Evolutionary conservation across 768 basidiomycete species (phyloP).

Genomic region (Ramaria rubella): DNA sequence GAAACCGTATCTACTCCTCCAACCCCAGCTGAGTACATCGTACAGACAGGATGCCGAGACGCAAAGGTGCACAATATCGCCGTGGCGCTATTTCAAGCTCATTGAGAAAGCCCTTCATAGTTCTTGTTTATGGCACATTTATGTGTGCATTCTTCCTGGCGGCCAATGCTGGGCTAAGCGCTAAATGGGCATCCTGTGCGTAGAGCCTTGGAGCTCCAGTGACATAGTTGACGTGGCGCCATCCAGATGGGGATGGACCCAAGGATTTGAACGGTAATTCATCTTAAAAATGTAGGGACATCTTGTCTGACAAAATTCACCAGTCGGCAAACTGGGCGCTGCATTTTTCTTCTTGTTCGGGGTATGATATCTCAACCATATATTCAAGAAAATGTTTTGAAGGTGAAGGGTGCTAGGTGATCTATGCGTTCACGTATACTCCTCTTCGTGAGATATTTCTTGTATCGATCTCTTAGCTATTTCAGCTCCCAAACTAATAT

Average conservation of each 20-base stretch:
- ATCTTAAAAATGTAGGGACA: no score
- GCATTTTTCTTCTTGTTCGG: constrained; percentile 27
- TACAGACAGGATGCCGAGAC: constrained; percentile 23
- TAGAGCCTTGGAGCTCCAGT: no score
- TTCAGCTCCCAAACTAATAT: no score
- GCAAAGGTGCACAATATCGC: constrained; percentile 13
- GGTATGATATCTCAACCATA: not conserved
- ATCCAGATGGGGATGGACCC: constrained; percentile 4
- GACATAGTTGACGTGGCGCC: no score
- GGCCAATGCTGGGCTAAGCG: constrained; percentile 18
- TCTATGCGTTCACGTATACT: not conserved
- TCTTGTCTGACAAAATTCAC: no score
- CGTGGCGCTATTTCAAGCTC: no score
- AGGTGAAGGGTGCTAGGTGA: not conserved
- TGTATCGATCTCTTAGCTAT: not conserved
- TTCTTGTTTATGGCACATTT: constrained; percentile 27
- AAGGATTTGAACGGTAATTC: constrained; percentile 17
- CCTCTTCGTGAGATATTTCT: not conserved
- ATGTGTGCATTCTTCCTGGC: constrained; percentile 18
- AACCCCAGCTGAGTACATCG: constrained; percentile 19
- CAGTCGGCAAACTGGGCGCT: constrained; percentile 19
- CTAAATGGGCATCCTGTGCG: constrained; percentile 16
- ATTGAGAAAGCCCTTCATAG: not conserved
- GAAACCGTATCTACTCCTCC: not conserved
- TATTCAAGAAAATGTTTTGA: not conserved